Conservation (phyloP, 768 basidiomycete species). For the Ramaria rubella region DNA sequence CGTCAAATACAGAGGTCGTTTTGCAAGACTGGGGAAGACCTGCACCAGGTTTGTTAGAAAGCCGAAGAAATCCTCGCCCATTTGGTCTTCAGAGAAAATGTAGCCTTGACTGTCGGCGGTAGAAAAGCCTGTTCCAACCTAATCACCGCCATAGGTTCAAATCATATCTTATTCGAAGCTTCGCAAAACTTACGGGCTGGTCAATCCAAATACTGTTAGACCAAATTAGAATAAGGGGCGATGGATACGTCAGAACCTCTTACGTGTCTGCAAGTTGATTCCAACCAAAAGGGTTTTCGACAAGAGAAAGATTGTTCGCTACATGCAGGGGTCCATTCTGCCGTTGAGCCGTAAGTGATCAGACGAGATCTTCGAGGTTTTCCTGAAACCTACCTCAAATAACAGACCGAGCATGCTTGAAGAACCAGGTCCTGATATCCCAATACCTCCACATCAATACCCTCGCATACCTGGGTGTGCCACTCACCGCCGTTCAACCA, state of each 20-base stretch:
- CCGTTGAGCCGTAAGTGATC: not conserved
- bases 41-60: slow-evolving; percentile 67
- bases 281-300: slow-evolving; percentile 52
- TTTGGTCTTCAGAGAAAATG: slow-evolving; percentile 56
- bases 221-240: not conserved
- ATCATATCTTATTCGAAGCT: not conserved
- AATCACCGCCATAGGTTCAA: not conserved
- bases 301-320: slow-evolving; percentile 41
- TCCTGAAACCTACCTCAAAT: slow-evolving; percentile 4
- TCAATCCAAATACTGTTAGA: slow-evolving; percentile 58
- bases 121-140: slow-evolving; percentile 49
- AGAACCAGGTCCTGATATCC: slow-evolving; percentile 12
- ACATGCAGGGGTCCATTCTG: slow-evolving; percentile 65
- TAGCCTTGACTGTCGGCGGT: slow-evolving; percentile 59
- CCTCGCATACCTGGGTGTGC: too few species aligned
- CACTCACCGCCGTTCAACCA: slow-evolving; percentile 18
- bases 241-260: not conserved
- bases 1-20: slow-evolving; percentile 58
- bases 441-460: not conserved
- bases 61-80: slow-evolving; percentile 54
- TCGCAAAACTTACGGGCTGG: slow-evolving; percentile 46
- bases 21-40: slow-evolving; percentile 63
- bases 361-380: not conserved
- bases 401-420: slow-evolving; percentile 15
- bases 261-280: slow-evolving; percentile 44